A percentile compares a stretch with the other conserved stretches of the same genome.
Conservation (phyloP, 164 flowering plant species). For the Macadamia integrifolia region DNA sequence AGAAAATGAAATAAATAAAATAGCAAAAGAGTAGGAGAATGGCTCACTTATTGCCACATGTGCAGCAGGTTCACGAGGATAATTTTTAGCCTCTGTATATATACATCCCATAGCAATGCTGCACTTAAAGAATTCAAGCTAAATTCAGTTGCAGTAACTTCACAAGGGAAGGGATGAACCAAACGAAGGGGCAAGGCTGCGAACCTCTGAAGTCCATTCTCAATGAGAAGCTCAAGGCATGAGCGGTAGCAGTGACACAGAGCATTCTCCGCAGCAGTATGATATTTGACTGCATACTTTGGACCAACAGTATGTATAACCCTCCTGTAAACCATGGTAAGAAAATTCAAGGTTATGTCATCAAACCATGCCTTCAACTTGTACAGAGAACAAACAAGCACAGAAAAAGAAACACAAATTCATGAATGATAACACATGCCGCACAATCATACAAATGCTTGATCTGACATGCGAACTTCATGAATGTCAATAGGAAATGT, state of each 20-base stretch:
- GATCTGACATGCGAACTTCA: not conserved
- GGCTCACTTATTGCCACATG: conserved; percentile 97
- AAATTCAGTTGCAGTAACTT: conserved; percentile 1
- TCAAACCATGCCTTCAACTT: not conserved
- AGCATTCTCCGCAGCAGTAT: conserved; percentile 99
- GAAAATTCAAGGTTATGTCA: not conserved
- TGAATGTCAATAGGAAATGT: too few relatives aligned
- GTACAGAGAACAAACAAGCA: not conserved
- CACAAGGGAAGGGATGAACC: conserved; percentile 5
- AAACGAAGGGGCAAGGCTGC: conserved; percentile 4
- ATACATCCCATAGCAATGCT: conserved; percentile 98
- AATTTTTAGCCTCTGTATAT: conserved; percentile 90
- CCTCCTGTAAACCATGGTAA: conserved; percentile 48
- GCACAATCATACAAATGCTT: not conserved
- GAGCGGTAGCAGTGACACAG: conserved; percentile 96
- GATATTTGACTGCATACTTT: conserved; percentile 97
- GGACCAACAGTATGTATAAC: conserved; percentile 99
- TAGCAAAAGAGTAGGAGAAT: conserved; percentile 10
- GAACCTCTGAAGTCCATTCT: conserved; percentile 81
- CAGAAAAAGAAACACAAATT: not conserved
- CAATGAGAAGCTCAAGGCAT: conserved; percentile 97
- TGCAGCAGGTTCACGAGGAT: conserved; percentile 99
- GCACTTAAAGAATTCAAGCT: conserved; percentile 30
- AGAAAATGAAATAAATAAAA: not conserved
- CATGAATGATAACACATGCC: not conserved